Evolutionary conservation across 805 yeast genomes (phyloP), one percentile per base, ranked within the genome.

Genomic region (Yamadazyma paraphyllophila): DNA sequence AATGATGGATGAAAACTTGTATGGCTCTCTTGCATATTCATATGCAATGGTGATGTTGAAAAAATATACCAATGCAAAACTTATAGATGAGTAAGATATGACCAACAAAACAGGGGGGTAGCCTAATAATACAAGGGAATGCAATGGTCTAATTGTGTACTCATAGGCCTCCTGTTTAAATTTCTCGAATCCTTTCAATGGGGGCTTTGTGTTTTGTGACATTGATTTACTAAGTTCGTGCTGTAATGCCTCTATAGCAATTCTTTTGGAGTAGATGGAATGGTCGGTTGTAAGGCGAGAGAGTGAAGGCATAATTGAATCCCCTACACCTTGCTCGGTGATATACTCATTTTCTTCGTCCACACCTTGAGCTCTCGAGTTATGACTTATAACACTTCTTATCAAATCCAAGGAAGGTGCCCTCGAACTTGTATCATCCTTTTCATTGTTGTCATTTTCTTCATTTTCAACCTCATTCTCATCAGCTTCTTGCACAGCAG

Each of bases 41-140:
- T 78, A 76, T 39, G 91, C 75, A 36, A 89, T 69, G 3, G 92
- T 75, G 78, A 88, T 74, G 65, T 89, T 89, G 56, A 87, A 79
- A 51, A 85, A 79, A 59, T 88, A 88, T 14, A 86, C 64, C 12
- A 79, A 78, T 3, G 82, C 82, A 65, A 87, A 89, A 39, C 86
- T 77, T n/a, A 83, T 77, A 1, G 88, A 80, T 1, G 91, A 81
- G 58, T 80, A 87, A 1, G 71, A 58, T 30, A 88, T 76, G 6
- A 89, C 80, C 40, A 86, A 64, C 1, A 76, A 59, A 7, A 89
- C 91, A 0, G 96, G 94, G 0, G 96, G 95, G 59, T 83, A 83
- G 45, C 69, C 65, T 29, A 88, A 62, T 47, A 88, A 76, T 3
- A 71, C 65, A 14, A 88, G 59, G 0, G 92, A 74, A 51, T 80